Conservation (phyloP, 768 basidiomycete species). For the Podaxis carcinomalis region DNA sequence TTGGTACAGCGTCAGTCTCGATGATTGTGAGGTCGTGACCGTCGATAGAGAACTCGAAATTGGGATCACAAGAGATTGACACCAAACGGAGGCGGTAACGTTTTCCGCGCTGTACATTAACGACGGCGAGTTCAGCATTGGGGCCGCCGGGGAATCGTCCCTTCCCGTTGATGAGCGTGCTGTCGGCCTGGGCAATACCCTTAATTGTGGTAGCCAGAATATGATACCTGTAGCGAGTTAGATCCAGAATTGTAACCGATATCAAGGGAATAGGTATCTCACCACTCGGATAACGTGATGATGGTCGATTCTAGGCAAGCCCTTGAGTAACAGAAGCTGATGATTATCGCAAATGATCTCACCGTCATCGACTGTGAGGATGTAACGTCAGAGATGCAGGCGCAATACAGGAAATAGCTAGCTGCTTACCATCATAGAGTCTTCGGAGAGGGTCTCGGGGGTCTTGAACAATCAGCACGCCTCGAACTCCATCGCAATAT, state of each 20-base stretch:
- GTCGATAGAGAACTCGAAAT: conserved; percentile 40
- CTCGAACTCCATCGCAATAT: conserved; percentile 45
- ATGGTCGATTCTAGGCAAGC: conserved; percentile 29
- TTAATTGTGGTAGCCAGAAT: conserved; percentile 15
- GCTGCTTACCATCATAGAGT: conserved; percentile 13
- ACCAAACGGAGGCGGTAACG: conserved; percentile 26
- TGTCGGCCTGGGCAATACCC: conserved; percentile 20
- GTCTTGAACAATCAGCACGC: conserved; percentile 31
- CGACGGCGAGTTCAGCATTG: conserved; percentile 23
- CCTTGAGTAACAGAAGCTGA: conserved; percentile 23
- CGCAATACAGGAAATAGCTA: not conserved
- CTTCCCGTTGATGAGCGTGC: conserved; percentile 33
- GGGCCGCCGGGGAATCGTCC: conserved; percentile 33
- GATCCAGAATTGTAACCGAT: not conserved
- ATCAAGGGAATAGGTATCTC: not conserved
- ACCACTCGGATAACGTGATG: conserved; percentile 39
- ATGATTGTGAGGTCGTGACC: conserved; percentile 36
- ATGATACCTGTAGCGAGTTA: conserved; percentile 19
- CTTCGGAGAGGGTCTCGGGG: conserved; percentile 18
- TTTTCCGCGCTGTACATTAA: conserved; percentile 27
- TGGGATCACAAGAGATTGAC: conserved; percentile 23
- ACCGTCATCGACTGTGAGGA: conserved; percentile 30
- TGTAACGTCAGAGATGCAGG: not conserved
- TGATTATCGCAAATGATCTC: conserved; percentile 12
- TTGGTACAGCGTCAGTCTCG: conserved; percentile 29